phyloP scores from a whole-genome alignment of 1,284 basidiomycete species.

The Flammula alnicola region DNA sequence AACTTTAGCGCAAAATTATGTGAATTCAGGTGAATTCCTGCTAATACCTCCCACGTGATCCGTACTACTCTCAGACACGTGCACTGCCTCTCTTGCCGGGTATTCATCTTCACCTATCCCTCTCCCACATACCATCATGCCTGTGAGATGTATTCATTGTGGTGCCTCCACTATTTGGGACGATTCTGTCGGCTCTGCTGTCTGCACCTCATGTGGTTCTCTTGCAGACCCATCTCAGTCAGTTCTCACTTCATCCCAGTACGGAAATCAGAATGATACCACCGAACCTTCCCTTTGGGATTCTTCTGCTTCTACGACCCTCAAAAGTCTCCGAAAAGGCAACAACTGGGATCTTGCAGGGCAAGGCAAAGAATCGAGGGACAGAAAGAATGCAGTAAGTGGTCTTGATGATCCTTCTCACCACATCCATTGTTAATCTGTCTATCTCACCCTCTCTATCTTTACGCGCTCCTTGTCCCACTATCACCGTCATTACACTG shows the following conservation, averaged over 20 bases:
- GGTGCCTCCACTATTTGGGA: slow-evolving; percentile 55
- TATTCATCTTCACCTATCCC: neutral
- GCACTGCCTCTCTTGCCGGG: neutral
- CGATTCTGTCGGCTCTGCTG: slow-evolving; percentile 58
- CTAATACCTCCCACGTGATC: no score
- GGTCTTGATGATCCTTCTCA: slow-evolving; percentile 16
- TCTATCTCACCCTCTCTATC: slow-evolving; percentile 17
- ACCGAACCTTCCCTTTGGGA: slow-evolving; percentile 29
- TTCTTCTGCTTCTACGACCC: slow-evolving; percentile 36
- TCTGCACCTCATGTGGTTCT: slow-evolving; percentile 71
- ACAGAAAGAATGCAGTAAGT: slow-evolving; percentile 63
- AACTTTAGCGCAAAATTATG: no score
- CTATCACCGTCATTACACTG: slow-evolving; percentile 18
- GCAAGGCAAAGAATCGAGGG: slow-evolving; percentile 62
- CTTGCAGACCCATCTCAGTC: slow-evolving; percentile 63
- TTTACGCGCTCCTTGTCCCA: slow-evolving; percentile 16
- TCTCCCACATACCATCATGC: slow-evolving; percentile 28
- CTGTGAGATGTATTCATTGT: slow-evolving; percentile 51
- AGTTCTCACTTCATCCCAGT: slow-evolving; percentile 54
- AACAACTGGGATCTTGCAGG: slow-evolving; percentile 61
- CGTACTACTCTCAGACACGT: neutral
- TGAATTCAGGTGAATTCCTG: no score
- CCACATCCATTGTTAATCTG: slow-evolving; percentile 9
- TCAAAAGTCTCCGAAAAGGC: slow-evolving; percentile 50
- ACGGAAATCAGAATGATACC: slow-evolving; percentile 21